Evolutionary conservation across 2,329 filamentous ascomycete species (phyloP), one percentile per base, ranked within the genome.

Genomic region (Claviceps sp.): DNA sequence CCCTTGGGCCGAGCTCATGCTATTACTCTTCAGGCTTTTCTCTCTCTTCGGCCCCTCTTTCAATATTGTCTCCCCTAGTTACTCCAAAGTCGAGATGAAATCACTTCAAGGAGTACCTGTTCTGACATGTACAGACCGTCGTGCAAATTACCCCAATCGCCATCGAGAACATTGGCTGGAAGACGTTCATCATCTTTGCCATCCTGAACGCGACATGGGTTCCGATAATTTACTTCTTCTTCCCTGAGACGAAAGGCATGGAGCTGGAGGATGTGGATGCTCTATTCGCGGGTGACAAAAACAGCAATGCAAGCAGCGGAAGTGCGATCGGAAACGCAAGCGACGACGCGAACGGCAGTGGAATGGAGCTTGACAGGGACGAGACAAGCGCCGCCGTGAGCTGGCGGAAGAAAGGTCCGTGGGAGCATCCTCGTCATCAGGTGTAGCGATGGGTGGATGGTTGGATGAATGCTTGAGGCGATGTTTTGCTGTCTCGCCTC

Each of bases 191-290:
- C 43, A 61, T 64, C 22, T 64, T 63, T 39, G 59, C 61, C 2
- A 57, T 62, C 1, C 51, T 64, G 5, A 65, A 65, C 38, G 57
- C 60, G 1, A 47, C 54, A 1, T 64, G 58, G 48, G 58, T 65
- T 1, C 62, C 61, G 1, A 56, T 64, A 6, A 61, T 65, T 11
- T 63, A 61, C 39, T 52, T 63, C 1, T 63, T 63, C 51, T 64
- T 62, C 39, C 61, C 61, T 0, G 61, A 65, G 37, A 64, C 63
- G 3, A 64, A 63, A 39, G 61, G 61, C 0, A 53, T 70, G 54
- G 57, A 71, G 68, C 57, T 77, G 65, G 51, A 79, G 66, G 56
- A 67, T 62, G 59, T 70, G 69, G 52, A 70, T 60, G 3, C 62
- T 62, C 56, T 69, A 10, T 57, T 58, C 47, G 52, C 50, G 7